Conservation (phyloP, 495 filamentous ascomycete species). For the Staphylotrichum tortipilum region DNA sequence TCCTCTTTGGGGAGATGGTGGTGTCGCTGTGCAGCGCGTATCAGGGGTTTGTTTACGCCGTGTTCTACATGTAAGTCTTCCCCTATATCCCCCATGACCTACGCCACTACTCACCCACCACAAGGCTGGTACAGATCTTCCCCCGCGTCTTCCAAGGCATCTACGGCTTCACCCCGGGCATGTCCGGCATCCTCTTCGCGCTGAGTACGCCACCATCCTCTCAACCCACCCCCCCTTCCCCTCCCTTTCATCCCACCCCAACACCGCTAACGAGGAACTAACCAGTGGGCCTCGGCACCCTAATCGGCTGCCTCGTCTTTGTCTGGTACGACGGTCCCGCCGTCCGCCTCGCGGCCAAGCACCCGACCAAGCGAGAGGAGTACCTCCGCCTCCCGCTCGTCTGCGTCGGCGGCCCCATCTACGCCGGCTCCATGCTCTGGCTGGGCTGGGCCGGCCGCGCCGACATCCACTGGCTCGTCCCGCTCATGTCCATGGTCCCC, state of each 20-base stretch:
- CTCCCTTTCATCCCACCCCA: not conserved
- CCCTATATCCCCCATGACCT: not conserved
- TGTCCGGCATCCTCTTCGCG: conserved; percentile 25
- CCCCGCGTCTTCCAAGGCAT: conserved; percentile 46
- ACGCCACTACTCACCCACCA: not conserved
- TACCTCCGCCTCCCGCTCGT: conserved; percentile 56
- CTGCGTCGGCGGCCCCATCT: conserved; percentile 51
- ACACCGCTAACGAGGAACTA: not conserved
- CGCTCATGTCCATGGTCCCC: conserved; percentile 47
- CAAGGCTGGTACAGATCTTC: conserved; percentile 46
- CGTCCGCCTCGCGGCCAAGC: conserved; percentile 9
- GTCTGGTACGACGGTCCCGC: conserved; percentile 27
- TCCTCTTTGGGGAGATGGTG: conserved; percentile 53
- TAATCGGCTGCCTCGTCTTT: conserved; percentile 46
- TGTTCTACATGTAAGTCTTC: conserved; percentile 62
- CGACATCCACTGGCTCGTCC: conserved; percentile 53
- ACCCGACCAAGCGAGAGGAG: conserved; percentile 32
- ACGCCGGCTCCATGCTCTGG: conserved; percentile 57
- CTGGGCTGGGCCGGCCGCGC: conserved; percentile 53
- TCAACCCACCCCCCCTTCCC: not conserved
- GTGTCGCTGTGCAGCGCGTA: conserved; percentile 56
- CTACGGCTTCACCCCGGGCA: conserved; percentile 32
- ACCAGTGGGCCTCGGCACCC: conserved; percentile 34
- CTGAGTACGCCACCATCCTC: conserved; percentile 10
- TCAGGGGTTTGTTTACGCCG: conserved; percentile 54